Evolutionary conservation across 345 rosid species (phyloP).

Genomic region (Aurinia saxatilis): DNA sequence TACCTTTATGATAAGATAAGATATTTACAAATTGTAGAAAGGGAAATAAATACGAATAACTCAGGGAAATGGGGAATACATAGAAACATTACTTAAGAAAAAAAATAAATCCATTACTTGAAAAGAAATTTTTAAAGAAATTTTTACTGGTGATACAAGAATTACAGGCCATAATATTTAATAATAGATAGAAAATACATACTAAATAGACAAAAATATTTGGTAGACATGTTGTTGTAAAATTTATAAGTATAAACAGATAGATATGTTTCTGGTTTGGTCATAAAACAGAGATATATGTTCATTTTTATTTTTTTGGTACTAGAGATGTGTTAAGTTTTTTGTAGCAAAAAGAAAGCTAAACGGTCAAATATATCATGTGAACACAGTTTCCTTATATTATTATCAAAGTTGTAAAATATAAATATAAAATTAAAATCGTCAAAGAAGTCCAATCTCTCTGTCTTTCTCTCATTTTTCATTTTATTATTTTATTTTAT

Average conservation of each 20-base stretch:
- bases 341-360: too few species aligned
- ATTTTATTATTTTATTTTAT: too few species aligned
- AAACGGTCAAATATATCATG: constrained; percentile 3
- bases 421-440: neutral
- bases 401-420: neutral
- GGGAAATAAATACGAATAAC: neutral
- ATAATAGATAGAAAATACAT: neutral
- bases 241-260: neutral
- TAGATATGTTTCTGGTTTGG: neutral
- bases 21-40: neutral
- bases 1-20: neutral
- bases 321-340: too few species aligned
- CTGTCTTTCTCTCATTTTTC: neutral
- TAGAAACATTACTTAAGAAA: neutral
- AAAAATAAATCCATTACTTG: neutral
- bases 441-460: constrained; percentile 4
- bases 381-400: neutral
- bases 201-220: neutral
- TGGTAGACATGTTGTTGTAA: neutral
- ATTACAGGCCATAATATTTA: neutral
- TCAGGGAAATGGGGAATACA: neutral
- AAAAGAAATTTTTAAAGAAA: too few species aligned
- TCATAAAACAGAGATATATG: neutral
- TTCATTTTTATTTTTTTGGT: neutral
- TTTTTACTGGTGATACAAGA: too few species aligned